phyloP scores from a whole-genome alignment of 306 rosid species.

The Erythrophleum fordii region DNA sequence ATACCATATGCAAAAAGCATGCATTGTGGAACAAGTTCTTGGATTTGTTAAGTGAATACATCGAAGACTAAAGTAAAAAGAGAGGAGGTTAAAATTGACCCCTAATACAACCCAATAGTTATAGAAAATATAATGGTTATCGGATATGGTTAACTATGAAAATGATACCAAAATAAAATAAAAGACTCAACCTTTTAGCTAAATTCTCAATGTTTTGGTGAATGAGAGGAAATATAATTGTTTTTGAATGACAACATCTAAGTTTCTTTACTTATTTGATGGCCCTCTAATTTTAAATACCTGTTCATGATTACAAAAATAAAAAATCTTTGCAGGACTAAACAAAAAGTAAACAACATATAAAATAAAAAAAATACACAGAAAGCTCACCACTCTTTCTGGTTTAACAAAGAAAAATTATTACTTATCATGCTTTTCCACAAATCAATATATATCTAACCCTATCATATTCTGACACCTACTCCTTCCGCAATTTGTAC shows the following conservation, averaged over 20 bases:
- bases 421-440: background rate
- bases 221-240: background rate
- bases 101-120: no score
- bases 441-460: constrained; percentile 15
- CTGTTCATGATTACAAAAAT: background rate
- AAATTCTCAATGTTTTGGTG: background rate
- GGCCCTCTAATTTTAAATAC: no score
- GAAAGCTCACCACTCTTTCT: background rate
- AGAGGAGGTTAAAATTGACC: no score
- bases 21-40: no score
- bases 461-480: constrained; percentile 2
- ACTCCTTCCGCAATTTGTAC: background rate
- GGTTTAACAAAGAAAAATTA: background rate
- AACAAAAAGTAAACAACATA: background rate
- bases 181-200: background rate
- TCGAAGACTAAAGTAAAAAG: no score
- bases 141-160: background rate
- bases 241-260: background rate
- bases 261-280: background rate
- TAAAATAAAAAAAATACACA: background rate
- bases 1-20: no score
- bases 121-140: no score
- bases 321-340: background rate
- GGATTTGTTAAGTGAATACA: no score
- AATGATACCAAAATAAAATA: background rate